A percentile compares a stretch with the other conserved stretches of the same genome.
These are phyloP conservation scores for Acrodontium crateriforme DNA, from an alignment of 2,329 filamentous ascomycete species.

Conservation along the genomic window DNA sequence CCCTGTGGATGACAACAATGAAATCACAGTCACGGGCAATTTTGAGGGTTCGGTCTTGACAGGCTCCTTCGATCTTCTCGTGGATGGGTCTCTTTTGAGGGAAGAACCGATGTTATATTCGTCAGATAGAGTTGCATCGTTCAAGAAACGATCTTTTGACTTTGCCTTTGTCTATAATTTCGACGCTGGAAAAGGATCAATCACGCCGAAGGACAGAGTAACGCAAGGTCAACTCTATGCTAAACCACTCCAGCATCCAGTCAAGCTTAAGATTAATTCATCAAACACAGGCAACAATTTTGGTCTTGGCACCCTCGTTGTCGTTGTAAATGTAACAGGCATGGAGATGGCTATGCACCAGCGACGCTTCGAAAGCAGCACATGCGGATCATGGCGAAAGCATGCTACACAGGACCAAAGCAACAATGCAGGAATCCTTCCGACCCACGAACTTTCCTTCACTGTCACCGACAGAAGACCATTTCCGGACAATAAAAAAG, in stretches of 20 bases:
- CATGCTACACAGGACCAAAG: slow-evolving; percentile 4
- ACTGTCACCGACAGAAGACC: too few relatives aligned
- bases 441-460: slow-evolving; percentile 11
- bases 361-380: slow-evolving; percentile 3
- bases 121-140: not conserved
- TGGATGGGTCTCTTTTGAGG: slow-evolving; percentile 29
- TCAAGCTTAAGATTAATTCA: too few relatives aligned
- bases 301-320: slow-evolving; percentile 10
- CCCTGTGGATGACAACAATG: slow-evolving; percentile 19
- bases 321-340: slow-evolving; percentile 9
- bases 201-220: slow-evolving; percentile 6
- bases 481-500: too few relatives aligned
- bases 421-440: slow-evolving; percentile 10
- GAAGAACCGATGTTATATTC: too few relatives aligned
- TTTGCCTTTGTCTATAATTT: slow-evolving; percentile 9
- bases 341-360: too few relatives aligned
- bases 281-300: slow-evolving; percentile 1
- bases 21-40: slow-evolving; percentile 18
- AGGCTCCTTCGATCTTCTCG: slow-evolving; percentile 22
- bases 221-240: slow-evolving; percentile 12
- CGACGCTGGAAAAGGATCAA: slow-evolving; percentile 5
- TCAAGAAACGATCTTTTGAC: slow-evolving; percentile 3
- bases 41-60: slow-evolving; percentile 22
- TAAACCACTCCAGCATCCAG: slow-evolving; percentile 7
- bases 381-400: slow-evolving; percentile 9